Evolutionary conservation across 225 moss, liverwort and hornwort species (phyloP).

Genomic region (Bryum argenteum): DNA sequence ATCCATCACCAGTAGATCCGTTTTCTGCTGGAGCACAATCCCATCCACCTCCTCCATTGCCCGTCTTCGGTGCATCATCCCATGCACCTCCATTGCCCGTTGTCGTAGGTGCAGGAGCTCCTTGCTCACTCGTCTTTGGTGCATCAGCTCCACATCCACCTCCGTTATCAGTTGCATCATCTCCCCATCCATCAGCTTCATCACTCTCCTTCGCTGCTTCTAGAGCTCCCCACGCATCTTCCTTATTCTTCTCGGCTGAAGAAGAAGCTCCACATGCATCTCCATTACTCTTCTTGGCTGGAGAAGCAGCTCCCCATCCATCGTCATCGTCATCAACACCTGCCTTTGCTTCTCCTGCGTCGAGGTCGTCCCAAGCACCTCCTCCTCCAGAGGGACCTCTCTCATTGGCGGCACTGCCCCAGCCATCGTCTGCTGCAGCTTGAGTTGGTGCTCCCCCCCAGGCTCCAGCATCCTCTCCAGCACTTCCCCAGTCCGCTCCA

Average conservation of each 20-base stretch:
- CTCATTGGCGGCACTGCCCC: conserved; percentile 27
- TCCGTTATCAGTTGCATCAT: no score
- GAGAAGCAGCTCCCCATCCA: conserved; percentile 16
- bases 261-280: conserved; percentile 9
- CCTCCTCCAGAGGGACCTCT: background rate
- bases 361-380: conserved; percentile 18
- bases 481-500: conserved; percentile 25
- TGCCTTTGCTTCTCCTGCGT: conserved; percentile 32
- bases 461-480: conserved; percentile 24
- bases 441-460: conserved; percentile 35
- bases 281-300: conserved; percentile 1
- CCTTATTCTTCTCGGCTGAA: background rate
- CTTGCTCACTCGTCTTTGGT: no score
- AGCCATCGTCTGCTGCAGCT: conserved; percentile 19
- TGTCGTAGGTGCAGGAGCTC: background rate
- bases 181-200: background rate
- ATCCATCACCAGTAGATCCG: conserved; percentile 15
- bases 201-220: background rate
- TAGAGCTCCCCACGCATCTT: background rate
- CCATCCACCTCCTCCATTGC: conserved; percentile 14
- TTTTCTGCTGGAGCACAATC: background rate
- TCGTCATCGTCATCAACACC: background rate
- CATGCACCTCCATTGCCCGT: conserved; percentile 9
- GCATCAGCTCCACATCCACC: background rate
- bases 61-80: background rate